A percentile compares a stretch with the other conserved stretches of the same genome.
These are phyloP conservation scores for Cyclostephanos invisitatus DNA, from an alignment of 108 stramenopile genomes.

Conservation along the genomic window DNA sequence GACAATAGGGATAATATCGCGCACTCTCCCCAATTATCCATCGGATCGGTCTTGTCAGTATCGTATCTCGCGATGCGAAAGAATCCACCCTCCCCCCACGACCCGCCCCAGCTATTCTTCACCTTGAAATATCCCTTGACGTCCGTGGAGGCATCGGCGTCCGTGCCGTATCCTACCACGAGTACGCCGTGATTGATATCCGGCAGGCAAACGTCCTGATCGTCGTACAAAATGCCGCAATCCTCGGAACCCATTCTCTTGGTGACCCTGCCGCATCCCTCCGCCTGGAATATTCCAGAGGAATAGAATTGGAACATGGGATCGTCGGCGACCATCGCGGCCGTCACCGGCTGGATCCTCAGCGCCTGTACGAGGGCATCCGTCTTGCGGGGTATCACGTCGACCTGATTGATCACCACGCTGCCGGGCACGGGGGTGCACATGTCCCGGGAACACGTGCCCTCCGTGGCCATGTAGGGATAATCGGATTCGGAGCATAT, in stretches of 20 bases:
- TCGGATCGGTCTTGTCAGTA: constrained; percentile 46
- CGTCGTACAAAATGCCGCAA: constrained; percentile 31
- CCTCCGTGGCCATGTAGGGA: constrained; percentile 76
- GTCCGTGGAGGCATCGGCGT: constrained; percentile 64
- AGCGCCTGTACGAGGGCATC: constrained; percentile 74
- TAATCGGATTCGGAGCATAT: constrained; percentile 92
- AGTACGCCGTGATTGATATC: constrained; percentile 95
- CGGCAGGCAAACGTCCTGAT: constrained; percentile 59
- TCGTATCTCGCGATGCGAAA: constrained; percentile 77
- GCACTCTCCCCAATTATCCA: constrained; percentile 80
- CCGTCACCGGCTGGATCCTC: constrained; percentile 75
- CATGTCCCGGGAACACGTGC: constrained; percentile 57
- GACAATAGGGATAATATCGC: constrained; percentile 60
- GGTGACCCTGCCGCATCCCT: constrained; percentile 59
- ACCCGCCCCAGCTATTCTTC: constrained; percentile 89
- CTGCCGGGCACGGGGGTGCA: constrained; percentile 80
- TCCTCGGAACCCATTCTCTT: constrained; percentile 16
- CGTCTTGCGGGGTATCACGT: constrained; percentile 72
- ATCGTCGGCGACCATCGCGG: constrained; percentile 82
- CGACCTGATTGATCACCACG: constrained; percentile 76
- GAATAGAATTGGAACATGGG: constrained; percentile 95
- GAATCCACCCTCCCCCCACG: constrained; percentile 92
- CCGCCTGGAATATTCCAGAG: constrained; percentile 85
- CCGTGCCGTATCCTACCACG: constrained; percentile 94
- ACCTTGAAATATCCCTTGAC: constrained; percentile 77